Conservation (phyloP, 2,329 filamentous ascomycete genomes). For the Aspergillus luchuensis region DNA sequence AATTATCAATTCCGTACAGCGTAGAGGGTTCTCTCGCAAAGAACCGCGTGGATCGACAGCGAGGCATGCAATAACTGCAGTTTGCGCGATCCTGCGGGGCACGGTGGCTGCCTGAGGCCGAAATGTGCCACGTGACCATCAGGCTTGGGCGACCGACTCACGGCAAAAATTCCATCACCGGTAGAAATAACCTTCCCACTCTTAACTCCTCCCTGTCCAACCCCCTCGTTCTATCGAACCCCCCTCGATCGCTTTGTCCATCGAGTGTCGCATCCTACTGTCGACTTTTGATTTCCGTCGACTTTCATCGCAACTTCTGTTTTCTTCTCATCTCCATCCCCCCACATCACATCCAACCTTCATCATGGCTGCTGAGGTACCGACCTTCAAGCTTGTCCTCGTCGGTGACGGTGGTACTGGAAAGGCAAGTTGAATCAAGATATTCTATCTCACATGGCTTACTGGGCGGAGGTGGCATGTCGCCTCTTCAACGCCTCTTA, state of each 20-base stretch:
- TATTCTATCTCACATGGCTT: background rate
- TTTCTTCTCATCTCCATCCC: slow-evolving; percentile 15
- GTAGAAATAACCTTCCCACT: slow-evolving; percentile 27
- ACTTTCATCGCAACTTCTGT: slow-evolving; percentile 6
- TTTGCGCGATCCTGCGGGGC: slow-evolving; percentile 20
- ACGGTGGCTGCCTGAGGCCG: slow-evolving; percentile 22
- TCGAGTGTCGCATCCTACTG: slow-evolving; percentile 27
- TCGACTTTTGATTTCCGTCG: slow-evolving; percentile 21
- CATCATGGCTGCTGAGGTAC: slow-evolving; percentile 67
- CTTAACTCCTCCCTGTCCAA: slow-evolving; percentile 28
- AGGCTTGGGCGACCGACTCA: slow-evolving; percentile 25
- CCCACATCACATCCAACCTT: slow-evolving; percentile 19
- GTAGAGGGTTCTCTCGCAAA: too few species aligned
- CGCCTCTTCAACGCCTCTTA: background rate
- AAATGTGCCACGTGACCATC: slow-evolving; percentile 20
- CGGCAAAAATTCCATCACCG: slow-evolving; percentile 35
- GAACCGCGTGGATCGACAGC: too few species aligned
- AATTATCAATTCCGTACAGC: too few species aligned
- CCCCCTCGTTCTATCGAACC: slow-evolving; percentile 25
- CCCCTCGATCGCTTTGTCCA: slow-evolving; percentile 15
- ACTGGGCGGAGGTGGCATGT: background rate
- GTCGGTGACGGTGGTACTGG: slow-evolving; percentile 99
- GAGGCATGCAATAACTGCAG: background rate
- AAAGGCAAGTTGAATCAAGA: slow-evolving; percentile 69
- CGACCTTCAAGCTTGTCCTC: slow-evolving; percentile 99